Conservation (phyloP, 352 stramenopile species). For the Phytophthora pinifolia region DNA sequence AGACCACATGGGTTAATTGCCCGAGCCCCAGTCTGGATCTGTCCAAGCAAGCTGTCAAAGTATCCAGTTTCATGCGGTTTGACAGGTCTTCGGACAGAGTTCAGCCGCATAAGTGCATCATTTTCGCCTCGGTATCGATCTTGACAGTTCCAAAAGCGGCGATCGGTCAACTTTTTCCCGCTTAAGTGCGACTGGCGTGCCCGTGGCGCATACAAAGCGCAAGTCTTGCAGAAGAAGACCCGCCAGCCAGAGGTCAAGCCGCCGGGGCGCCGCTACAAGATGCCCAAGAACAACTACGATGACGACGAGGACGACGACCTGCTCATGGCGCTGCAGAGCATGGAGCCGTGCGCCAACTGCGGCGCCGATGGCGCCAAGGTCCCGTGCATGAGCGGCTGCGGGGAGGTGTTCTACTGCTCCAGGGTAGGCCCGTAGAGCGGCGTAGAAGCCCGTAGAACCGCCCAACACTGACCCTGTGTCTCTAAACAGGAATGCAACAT, state of each 20-base stretch:
- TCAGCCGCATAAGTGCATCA: no score
- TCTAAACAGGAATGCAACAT: constrained; percentile 75
- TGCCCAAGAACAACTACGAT: constrained; percentile 78
- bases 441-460: neutral
- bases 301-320: constrained; percentile 88
- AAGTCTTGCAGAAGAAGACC: constrained; percentile 24
- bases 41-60: neutral
- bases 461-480: no score
- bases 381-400: constrained; percentile 85
- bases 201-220: constrained; percentile 20
- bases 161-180: constrained; percentile 24
- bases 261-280: constrained; percentile 11
- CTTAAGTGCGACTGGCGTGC: constrained; percentile 1
- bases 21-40: neutral
- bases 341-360: constrained; percentile 86
- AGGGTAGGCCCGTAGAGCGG: constrained; percentile 39
- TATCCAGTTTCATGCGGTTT: constrained; percentile 28
- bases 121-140: no score
- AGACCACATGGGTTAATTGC: neutral
- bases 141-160: constrained; percentile 11
- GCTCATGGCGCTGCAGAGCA: constrained; percentile 83
- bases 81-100: constrained; percentile 3
- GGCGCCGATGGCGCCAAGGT: constrained; percentile 80
- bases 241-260: constrained; percentile 32
- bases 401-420: constrained; percentile 88